Evolutionary conservation across 1,284 basidiomycete genomes (phyloP), one percentile per base, ranked within the genome.

Genomic region (Phellinidium pouzarii): DNA sequence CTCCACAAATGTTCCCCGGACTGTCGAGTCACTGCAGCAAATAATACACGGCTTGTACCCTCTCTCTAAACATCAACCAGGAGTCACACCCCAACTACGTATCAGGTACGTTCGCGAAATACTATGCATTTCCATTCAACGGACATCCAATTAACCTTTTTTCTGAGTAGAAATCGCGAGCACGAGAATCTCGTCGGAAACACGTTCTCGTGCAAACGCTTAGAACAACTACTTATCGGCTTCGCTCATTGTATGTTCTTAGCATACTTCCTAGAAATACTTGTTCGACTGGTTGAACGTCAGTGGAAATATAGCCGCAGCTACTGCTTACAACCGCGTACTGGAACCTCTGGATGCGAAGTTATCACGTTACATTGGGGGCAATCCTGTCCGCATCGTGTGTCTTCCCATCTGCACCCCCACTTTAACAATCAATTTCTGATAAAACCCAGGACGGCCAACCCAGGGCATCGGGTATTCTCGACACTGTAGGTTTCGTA

Each of bases 101-200:
- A 68, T 86, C 50, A 74, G 84, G 84, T 84, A 61, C 29, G 67
- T 45, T 17, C 12, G 4, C 19, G n/a, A n/a, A n/a, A n/a, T n/a
- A n/a, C n/a, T n/a, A n/a, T n/a, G n/a, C n/a, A n/a, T n/a, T n/a
- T n/a, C n/a, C 19, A 37, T 27, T 47, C 20, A 22, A 29, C 12
- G 25, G 26, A 31, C 1, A 23, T 26, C 44, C n/a, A 4, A 48
- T 1, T 36, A 9, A 20, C 52, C 8, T 37, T 9, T 46, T 44
- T 48, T 14, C 2, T 17, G 4, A 19, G 3, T 42, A 87, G 84
- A 41, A 85, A 87, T 53, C 75, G 74, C 4, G 75, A 77, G 54
- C 83, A 89, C 53, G 89, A 91, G 63, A 87, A 88, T 54, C 71
- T 91, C 8, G 66, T 87, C 36, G 82, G 84, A 11, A 89, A 90